Conservation (phyloP, 2,329 filamentous ascomycete species). For the Westerdykella ornata region DNA sequence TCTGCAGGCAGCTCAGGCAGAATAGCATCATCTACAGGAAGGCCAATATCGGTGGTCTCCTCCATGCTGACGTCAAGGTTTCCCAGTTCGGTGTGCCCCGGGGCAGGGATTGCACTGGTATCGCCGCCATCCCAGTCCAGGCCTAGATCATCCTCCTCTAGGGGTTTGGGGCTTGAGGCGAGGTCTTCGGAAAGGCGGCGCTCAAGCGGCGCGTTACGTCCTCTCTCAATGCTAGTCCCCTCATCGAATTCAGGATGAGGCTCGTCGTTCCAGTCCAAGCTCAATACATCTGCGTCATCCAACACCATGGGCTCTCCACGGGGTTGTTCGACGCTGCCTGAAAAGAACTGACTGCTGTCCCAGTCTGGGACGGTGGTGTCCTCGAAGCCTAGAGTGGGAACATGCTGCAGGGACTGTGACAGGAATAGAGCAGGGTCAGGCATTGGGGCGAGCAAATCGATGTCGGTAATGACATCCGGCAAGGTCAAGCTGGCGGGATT, state of each 20-base stretch:
- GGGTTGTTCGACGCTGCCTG: slow-evolving; percentile 54
- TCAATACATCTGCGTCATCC: slow-evolving; percentile 49
- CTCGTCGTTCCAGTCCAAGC: slow-evolving; percentile 59
- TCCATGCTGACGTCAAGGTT: slow-evolving; percentile 24
- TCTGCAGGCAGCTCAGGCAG: slow-evolving; percentile 41
- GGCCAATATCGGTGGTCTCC: slow-evolving; percentile 30
- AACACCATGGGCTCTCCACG: slow-evolving; percentile 49
- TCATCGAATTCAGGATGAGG: slow-evolving; percentile 29
- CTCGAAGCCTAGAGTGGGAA: slow-evolving; percentile 40
- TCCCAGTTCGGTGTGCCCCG: slow-evolving; percentile 12
- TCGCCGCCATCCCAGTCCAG: slow-evolving; percentile 33
- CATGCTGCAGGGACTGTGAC: slow-evolving; percentile 54
- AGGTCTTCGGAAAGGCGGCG: slow-evolving; percentile 30
- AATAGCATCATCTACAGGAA: neutral
- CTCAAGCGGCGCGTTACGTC: slow-evolving; percentile 72
- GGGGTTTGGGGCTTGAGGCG: slow-evolving; percentile 46
- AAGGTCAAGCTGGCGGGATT: slow-evolving; percentile 82
- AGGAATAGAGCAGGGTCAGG: slow-evolving; percentile 82
- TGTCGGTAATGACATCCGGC: slow-evolving; percentile 86
- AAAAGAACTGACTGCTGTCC: slow-evolving; percentile 69
- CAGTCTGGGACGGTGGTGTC: slow-evolving; percentile 49
- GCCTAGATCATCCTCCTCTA: slow-evolving; percentile 48
- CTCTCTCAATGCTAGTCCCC: slow-evolving; percentile 69
- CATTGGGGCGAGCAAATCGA: slow-evolving; percentile 70
- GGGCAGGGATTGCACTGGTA: slow-evolving; percentile 17